Evolutionary conservation across 108 stramenopile genomes (phyloP).

Genomic region (Epithemia pelagica): DNA sequence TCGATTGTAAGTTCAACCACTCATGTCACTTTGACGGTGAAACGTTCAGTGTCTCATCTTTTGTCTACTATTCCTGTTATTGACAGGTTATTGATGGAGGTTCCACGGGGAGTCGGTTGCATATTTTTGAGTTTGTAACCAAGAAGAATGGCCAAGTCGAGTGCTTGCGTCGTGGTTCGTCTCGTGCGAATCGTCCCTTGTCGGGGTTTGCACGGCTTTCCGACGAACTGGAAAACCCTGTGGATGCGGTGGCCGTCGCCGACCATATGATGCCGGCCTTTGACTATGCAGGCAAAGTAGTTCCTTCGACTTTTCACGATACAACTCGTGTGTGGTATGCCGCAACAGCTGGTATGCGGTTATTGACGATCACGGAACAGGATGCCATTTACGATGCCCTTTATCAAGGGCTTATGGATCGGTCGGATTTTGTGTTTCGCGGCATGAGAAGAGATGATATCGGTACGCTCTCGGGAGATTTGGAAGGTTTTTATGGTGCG

Average conservation of each 20-base stretch:
- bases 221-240: conserved; percentile 14
- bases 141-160: neutral
- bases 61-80: too few species aligned
- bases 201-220: conserved; percentile 56
- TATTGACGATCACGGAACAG: conserved; percentile 52
- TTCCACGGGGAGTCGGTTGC: conserved; percentile 81
- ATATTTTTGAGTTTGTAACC: conserved; percentile 71
- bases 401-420: conserved; percentile 54
- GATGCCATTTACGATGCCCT: conserved; percentile 68
- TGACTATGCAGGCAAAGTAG: conserved; percentile 64
- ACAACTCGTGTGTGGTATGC: conserved; percentile 64
- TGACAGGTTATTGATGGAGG: conserved; percentile 71
- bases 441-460: conserved; percentile 51
- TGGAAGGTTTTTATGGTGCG: conserved; percentile 81
- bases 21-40: too few species aligned
- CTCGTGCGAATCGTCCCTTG: conserved; percentile 63
- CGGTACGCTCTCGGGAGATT: conserved; percentile 67
- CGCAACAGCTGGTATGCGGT: conserved; percentile 85
- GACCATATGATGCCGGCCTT: conserved; percentile 76
- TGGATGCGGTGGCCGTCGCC: conserved; percentile 34
- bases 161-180: conserved; percentile 50
- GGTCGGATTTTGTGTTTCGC: conserved; percentile 43
- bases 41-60: too few species aligned
- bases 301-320: conserved; percentile 55
- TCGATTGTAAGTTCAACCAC: neutral